Percentiles rank a stretch among this genome's conserved stretches.
phyloP scores from a whole-genome alignment of 2,329 filamentous ascomycete species.

The Microcera coccophila region DNA sequence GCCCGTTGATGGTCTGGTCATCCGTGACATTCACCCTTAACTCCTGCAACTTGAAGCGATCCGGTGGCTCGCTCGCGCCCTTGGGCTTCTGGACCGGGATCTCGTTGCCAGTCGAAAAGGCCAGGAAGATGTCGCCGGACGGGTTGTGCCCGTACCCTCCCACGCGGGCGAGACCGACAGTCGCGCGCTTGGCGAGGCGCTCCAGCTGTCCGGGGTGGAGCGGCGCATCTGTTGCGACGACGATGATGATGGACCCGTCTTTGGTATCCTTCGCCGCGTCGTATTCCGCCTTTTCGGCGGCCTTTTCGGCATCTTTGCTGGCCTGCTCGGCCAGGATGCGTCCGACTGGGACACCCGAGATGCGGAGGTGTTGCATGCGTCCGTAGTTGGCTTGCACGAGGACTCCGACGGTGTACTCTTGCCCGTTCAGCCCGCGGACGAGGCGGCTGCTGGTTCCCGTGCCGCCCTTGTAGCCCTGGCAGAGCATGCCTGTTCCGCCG shows the following conservation, averaged over 20 bases:
- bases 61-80: slow-evolving; percentile 31
- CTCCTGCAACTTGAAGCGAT: slow-evolving; percentile 38
- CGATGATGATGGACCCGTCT: slow-evolving; percentile 59
- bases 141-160: slow-evolving; percentile 57
- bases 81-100: slow-evolving; percentile 39
- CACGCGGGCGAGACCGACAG: slow-evolving; percentile 54
- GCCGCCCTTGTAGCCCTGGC: slow-evolving; percentile 61
- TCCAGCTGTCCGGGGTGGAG: slow-evolving; percentile 55
- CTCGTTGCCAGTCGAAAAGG: slow-evolving; percentile 56
- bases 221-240: slow-evolving; percentile 58
- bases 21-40: slow-evolving; percentile 39
- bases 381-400: slow-evolving; percentile 64
- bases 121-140: slow-evolving; percentile 61
- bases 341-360: slow-evolving; percentile 57
- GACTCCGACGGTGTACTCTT: slow-evolving; percentile 52
- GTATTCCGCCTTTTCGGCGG: slow-evolving; percentile 10
- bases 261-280: slow-evolving; percentile 44
- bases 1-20: slow-evolving; percentile 56
- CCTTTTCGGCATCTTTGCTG: slow-evolving; percentile 21
- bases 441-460: slow-evolving; percentile 58
- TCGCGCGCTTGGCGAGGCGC: slow-evolving; percentile 55
- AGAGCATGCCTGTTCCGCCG: slow-evolving; percentile 62
- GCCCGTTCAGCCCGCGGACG: slow-evolving; percentile 13
- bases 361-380: slow-evolving; percentile 49
- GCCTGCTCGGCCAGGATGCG: slow-evolving; percentile 47